These are phyloP conservation scores for Polychaeton citri DNA, from an alignment of 2,329 filamentous ascomycete species.

Conservation along the genomic window DNA sequence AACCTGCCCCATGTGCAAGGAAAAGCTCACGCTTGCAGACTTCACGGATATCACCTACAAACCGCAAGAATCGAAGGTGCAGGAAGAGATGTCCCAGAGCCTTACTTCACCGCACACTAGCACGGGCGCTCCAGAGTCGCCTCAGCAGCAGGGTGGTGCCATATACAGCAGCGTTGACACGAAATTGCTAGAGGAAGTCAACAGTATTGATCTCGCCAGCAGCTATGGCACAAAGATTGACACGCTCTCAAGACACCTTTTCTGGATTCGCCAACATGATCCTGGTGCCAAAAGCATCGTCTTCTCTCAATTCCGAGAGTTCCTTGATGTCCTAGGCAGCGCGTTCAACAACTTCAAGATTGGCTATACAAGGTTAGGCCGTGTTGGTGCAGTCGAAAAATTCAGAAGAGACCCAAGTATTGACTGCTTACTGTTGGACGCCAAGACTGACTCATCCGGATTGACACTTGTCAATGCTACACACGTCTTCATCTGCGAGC, in stretches of 20 bases:
- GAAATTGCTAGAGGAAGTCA: conserved; percentile 63
- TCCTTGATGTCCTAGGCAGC: conserved; percentile 56
- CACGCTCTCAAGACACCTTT: conserved; percentile 55
- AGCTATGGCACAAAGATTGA: conserved; percentile 89
- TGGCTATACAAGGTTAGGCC: conserved; percentile 56
- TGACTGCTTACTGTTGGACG: conserved; percentile 81
- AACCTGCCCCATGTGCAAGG: conserved; percentile 79
- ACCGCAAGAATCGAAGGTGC: conserved; percentile 57
- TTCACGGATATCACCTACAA: conserved; percentile 78
- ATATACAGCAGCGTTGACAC: conserved; percentile 72
- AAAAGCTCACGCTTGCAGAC: conserved; percentile 48
- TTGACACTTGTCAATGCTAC: conserved; percentile 86
- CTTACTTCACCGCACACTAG: conserved; percentile 9
- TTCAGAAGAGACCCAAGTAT: conserved; percentile 63
- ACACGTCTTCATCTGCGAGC: conserved; percentile 90
- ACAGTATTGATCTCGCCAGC: conserved; percentile 54
- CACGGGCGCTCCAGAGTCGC: not conserved
- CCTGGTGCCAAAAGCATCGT: conserved; percentile 82
- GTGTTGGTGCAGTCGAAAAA: conserved; percentile 51
- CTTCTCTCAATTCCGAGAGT: conserved; percentile 84
- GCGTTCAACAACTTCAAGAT: conserved; percentile 64
- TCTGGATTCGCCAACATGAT: conserved; percentile 75
- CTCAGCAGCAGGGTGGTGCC: conserved; percentile 6
- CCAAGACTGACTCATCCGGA: conserved; percentile 75
- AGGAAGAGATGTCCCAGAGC: conserved; percentile 25